A percentile compares a stretch with the other conserved stretches of the same genome.
Evolutionary conservation across 257 asterid species (phyloP).

Genomic region (Nicotiana noctiflora): DNA sequence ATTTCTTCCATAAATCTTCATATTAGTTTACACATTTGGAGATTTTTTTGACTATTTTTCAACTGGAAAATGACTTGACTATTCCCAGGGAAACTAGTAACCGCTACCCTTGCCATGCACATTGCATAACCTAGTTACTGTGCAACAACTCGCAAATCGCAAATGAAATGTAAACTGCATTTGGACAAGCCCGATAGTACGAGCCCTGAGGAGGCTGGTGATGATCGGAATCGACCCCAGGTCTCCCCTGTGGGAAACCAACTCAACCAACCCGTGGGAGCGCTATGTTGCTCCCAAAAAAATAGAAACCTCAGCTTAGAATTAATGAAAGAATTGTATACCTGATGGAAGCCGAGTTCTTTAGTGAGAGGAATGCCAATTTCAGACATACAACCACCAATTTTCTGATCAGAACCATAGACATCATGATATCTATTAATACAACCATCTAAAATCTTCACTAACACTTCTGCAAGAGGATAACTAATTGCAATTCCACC

Average conservation of each 20-base stretch:
- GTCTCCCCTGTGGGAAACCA: too few relatives aligned
- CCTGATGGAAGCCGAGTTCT: slow-evolving; percentile 93
- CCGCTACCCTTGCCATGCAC: too few relatives aligned
- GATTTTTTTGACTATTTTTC: background rate
- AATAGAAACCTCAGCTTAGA: background rate
- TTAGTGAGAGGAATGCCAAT: slow-evolving; percentile 67
- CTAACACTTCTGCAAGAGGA: slow-evolving; percentile 66
- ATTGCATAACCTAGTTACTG: too few relatives aligned
- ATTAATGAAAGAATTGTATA: background rate
- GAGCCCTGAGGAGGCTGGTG: too few relatives aligned
- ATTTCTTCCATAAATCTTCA: background rate
- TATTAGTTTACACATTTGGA: background rate
- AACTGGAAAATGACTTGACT: background rate
- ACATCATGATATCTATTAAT: slow-evolving; percentile 55
- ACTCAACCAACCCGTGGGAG: too few relatives aligned
- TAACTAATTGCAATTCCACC: slow-evolving; percentile 85
- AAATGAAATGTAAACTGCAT: too few relatives aligned
- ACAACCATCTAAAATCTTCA: slow-evolving; percentile 60
- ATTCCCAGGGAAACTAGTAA: too few relatives aligned
- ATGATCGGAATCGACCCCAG: too few relatives aligned
- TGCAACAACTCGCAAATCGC: too few relatives aligned
- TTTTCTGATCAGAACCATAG: slow-evolving; percentile 76
- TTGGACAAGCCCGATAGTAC: too few relatives aligned
- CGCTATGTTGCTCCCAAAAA: background rate
- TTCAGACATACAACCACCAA: slow-evolving; percentile 59